Percentiles rank a stretch among this genome's conserved stretches.
Evolutionary conservation across 148 eudicot genomes (phyloP).

Genomic region (Linanthus parryae): DNA sequence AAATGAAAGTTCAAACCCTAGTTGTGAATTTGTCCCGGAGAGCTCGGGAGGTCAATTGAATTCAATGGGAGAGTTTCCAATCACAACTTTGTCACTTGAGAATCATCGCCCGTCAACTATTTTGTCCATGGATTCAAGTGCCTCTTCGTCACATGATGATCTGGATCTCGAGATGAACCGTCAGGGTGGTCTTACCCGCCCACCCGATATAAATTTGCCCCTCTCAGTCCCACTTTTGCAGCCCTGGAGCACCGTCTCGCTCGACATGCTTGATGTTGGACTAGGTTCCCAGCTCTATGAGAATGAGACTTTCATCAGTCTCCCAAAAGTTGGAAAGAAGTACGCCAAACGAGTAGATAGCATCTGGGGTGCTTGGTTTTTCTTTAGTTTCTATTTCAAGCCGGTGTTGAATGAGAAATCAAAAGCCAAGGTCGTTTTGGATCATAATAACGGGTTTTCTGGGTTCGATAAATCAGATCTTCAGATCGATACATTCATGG

Average conservation of each 20-base stretch:
- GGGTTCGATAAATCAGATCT: constrained; percentile 34
- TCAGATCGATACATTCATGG: constrained; percentile 29
- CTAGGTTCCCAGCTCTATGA: constrained; percentile 23
- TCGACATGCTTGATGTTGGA: constrained; percentile 33
- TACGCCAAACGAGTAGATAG: constrained; percentile 32
- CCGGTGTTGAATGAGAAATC: constrained; percentile 35
- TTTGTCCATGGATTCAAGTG: constrained; percentile 46
- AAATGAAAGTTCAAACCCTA: constrained; percentile 4
- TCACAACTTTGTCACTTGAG: constrained; percentile 25
- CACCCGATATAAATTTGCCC: constrained; percentile 47
- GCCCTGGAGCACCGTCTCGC: constrained; percentile 27
- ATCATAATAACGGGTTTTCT: constrained; percentile 23
- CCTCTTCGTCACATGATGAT: constrained; percentile 33
- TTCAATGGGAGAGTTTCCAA: constrained; percentile 36
- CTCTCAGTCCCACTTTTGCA: constrained; percentile 33
- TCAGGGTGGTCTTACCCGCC: constrained; percentile 24
- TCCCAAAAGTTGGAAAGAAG: constrained; percentile 23
- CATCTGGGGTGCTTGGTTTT: constrained; percentile 41
- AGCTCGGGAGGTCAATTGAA: constrained; percentile 18
- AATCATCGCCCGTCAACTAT: constrained; percentile 35
- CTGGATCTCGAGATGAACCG: constrained; percentile 40
- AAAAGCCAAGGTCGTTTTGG: constrained; percentile 22
- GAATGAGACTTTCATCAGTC: constrained; percentile 16
- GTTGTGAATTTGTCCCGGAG: constrained; percentile 7
- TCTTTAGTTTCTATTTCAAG: constrained; percentile 36